Conservation (phyloP, 371 early-diverging fungal species). For the Haplosporangium sp. region DNA sequence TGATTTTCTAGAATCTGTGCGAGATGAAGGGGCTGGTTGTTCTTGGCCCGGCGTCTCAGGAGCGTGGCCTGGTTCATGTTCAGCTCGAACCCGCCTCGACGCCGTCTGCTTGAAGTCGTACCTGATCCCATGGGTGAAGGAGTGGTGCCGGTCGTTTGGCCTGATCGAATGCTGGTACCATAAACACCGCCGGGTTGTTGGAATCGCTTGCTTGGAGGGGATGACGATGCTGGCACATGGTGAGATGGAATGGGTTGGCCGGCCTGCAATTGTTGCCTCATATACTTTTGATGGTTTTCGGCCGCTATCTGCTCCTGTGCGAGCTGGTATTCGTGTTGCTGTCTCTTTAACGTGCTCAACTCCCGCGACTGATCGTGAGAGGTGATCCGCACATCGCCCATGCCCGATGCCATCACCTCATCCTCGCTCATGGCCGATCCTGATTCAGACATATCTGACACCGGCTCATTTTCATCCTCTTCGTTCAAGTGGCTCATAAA, state of each 20-base stretch:
- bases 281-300: constrained; percentile 16
- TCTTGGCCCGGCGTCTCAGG: constrained; percentile 62
- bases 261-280: constrained; percentile 23
- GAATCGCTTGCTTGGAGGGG: not conserved
- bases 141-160: constrained; percentile 9
- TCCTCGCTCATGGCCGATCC: constrained; percentile 22
- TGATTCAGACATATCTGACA: not conserved
- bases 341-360: not conserved
- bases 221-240: constrained; percentile 4
- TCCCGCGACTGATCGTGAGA: not conserved
- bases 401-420: constrained; percentile 13
- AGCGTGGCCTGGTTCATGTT: constrained; percentile 69
- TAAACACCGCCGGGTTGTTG: not conserved
- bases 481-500: constrained; percentile 30
- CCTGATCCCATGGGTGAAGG: constrained; percentile 8
- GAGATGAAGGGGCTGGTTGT: constrained; percentile 20
- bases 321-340: constrained; percentile 27
- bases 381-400: constrained; percentile 9
- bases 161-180: not conserved
- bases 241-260: constrained; percentile 25
- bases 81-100: constrained; percentile 58
- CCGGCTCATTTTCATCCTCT: constrained; percentile 34
- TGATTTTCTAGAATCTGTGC: constrained; percentile 9
- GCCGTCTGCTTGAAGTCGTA: constrained; percentile 45
- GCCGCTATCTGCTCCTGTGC: constrained; percentile 32